Percentiles rank a stretch among this genome's conserved stretches.
phyloP scores from a whole-genome alignment of 169 alveolate genomes.

The Babesia bovis region DNA sequence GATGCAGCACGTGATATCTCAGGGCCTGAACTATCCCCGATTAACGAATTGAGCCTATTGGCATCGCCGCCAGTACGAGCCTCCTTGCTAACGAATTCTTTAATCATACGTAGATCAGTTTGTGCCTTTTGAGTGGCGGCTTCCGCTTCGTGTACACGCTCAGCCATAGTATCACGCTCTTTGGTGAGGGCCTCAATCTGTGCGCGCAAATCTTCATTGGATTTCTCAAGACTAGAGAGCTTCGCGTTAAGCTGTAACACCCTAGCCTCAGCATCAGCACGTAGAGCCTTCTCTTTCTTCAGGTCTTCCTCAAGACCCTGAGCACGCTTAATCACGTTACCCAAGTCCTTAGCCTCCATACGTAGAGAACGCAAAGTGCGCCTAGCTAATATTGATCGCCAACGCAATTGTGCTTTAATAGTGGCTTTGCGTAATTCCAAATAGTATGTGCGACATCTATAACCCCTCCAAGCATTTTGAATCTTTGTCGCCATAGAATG shows the following conservation, averaged over 20 bases:
- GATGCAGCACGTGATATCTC: background rate
- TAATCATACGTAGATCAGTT: conserved; percentile 55
- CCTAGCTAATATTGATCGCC: conserved; percentile 79
- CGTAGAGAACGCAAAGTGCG: conserved; percentile 77
- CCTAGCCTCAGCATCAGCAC: conserved; percentile 74
- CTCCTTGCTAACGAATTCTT: conserved; percentile 64
- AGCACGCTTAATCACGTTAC: conserved; percentile 67
- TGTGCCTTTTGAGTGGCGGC: conserved; percentile 47
- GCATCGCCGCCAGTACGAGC: conserved; percentile 20
- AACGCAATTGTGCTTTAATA: conserved; percentile 71
- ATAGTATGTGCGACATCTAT: conserved; percentile 60
- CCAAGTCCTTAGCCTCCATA: conserved; percentile 77
- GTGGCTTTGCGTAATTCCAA: conserved; percentile 62
- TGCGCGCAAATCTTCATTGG: conserved; percentile 62
- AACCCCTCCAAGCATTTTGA: conserved; percentile 76
- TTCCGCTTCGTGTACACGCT: conserved; percentile 38
- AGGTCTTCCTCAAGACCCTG: conserved; percentile 70
- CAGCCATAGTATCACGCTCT: conserved; percentile 41
- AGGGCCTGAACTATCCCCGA: background rate
- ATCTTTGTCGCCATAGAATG: conserved; percentile 70
- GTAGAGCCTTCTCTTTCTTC: conserved; percentile 74
- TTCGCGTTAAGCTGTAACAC: conserved; percentile 77
- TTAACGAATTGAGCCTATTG: conserved; percentile 5
- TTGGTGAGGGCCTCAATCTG: conserved; percentile 51
- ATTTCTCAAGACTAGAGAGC: conserved; percentile 56